Conservation (phyloP, 2,329 filamentous ascomycete genomes). For the Orbilia ellipsospora region DNA sequence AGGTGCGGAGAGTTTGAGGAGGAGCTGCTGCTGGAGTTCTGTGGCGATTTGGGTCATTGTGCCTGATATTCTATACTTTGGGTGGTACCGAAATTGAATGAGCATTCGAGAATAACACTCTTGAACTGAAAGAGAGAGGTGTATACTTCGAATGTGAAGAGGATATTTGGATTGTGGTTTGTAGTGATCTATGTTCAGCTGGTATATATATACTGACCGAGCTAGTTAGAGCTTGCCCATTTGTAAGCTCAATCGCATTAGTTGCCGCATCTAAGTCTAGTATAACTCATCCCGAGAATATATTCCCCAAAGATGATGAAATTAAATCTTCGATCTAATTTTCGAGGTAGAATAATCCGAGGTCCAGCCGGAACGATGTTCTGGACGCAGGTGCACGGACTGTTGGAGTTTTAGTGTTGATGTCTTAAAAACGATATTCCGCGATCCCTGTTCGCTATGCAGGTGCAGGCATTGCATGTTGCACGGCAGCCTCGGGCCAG, state of each 20-base stretch:
- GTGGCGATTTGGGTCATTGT: slow-evolving; percentile 41
- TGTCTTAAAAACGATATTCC: slow-evolving; percentile 43
- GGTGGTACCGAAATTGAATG: not conserved
- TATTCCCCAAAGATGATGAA: too few species aligned
- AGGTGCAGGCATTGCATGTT: too few species aligned
- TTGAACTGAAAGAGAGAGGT: not conserved
- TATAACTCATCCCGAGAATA: too few species aligned
- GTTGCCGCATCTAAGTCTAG: too few species aligned
- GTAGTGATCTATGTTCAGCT: slow-evolving; percentile 6
- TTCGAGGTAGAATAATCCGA: too few species aligned
- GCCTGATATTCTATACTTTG: slow-evolving; percentile 1
- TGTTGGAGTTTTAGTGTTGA: slow-evolving; percentile 7
- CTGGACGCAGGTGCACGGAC: too few species aligned
- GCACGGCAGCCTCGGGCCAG: too few species aligned
- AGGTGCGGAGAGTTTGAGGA: slow-evolving; percentile 34
- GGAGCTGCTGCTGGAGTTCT: slow-evolving; percentile 43
- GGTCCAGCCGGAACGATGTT: too few species aligned
- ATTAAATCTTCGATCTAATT: too few species aligned
- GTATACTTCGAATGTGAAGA: not conserved
- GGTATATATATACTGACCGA: too few species aligned
- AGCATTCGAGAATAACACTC: not conserved
- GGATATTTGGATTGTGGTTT: slow-evolving; percentile 4
- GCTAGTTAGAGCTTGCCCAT: too few species aligned
- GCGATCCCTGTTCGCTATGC: slow-evolving; percentile 9
- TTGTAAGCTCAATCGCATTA: too few species aligned